phyloP scores from a whole-genome alignment of 2,329 filamentous ascomycete species.

The Ceratocystis destructans region DNA sequence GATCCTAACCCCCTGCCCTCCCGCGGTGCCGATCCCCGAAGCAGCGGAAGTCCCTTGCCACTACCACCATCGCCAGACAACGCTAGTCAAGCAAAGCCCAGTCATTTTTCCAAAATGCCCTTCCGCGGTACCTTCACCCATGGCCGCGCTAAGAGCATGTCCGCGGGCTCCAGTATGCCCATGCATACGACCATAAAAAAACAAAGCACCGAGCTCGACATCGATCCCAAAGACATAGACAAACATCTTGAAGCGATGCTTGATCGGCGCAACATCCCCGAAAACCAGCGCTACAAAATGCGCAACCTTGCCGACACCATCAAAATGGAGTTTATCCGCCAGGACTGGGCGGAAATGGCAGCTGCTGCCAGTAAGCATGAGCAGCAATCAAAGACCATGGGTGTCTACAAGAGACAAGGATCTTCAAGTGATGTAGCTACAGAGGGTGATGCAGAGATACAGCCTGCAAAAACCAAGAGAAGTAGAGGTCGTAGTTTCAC shows the following conservation, averaged over 20 bases:
- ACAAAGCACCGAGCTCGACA: conserved; percentile 35
- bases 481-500: conserved; percentile 67
- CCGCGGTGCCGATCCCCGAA: conserved; percentile 4
- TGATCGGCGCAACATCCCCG: conserved; percentile 82
- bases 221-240: conserved; percentile 43
- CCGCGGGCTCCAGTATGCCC: conserved; percentile 4
- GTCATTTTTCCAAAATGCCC: conserved; percentile 5
- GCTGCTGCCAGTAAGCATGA: conserved; percentile 26
- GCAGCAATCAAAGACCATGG: conserved; percentile 21
- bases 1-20: conserved; percentile 2
- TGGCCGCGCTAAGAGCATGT: conserved; percentile 26
- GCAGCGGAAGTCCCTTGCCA: conserved; percentile 9
- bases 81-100: conserved; percentile 10
- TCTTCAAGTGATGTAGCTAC: conserved; percentile 24
- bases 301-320: conserved; percentile 73
- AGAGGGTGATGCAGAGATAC: conserved; percentile 30
- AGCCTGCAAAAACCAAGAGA: conserved; percentile 36
- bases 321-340: conserved; percentile 89
- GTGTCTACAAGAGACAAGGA: neutral
- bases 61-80: neutral
- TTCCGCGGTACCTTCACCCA: conserved; percentile 26
- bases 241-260: conserved; percentile 49
- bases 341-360: conserved; percentile 63
- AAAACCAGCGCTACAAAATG: conserved; percentile 92
- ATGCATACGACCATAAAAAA: conserved; percentile 6